Conservation (phyloP, 768 basidiomycete genomes). For the Naganishia kalamii region DNA sequence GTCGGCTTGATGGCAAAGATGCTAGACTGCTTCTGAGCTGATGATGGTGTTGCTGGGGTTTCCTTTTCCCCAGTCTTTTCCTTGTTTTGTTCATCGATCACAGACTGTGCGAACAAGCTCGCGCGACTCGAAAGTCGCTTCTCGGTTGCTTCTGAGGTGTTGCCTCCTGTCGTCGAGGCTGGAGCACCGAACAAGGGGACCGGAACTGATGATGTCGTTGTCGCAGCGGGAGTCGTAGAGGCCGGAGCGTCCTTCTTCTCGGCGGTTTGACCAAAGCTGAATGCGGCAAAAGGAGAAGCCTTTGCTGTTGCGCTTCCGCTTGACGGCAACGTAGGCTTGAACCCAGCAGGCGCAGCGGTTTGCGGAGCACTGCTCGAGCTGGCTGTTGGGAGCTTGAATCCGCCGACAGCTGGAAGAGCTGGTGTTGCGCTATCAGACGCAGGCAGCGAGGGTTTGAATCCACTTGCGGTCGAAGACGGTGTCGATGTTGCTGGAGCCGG, state of each 20-base stretch:
- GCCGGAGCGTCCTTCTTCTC: slow-evolving; percentile 5
- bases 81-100: slow-evolving; percentile 13
- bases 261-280: not conserved
- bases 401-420: not conserved
- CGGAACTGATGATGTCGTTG: not conserved
- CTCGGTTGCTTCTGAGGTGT: not conserved
- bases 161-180: not conserved
- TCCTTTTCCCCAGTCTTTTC: not conserved
- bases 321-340: slow-evolving; percentile 6
- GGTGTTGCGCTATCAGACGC: not conserved
- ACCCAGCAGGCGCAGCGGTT: not conserved
- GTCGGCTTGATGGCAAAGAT: slow-evolving; percentile 25
- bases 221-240: not conserved
- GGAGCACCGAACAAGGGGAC: not conserved
- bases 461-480: not conserved
- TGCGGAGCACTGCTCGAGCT: not conserved
- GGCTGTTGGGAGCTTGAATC: slow-evolving; percentile 7
- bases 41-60: not conserved
- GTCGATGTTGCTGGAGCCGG: not conserved
- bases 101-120: not conserved
- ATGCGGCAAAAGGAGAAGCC: slow-evolving; percentile 9
- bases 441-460: slow-evolving; percentile 18
- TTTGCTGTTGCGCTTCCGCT: not conserved
- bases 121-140: slow-evolving; percentile 1
- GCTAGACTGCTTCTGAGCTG: slow-evolving; percentile 1